phyloP scores from a whole-genome alignment of 257 asterid species.

The Thymus mandschuricus region DNA sequence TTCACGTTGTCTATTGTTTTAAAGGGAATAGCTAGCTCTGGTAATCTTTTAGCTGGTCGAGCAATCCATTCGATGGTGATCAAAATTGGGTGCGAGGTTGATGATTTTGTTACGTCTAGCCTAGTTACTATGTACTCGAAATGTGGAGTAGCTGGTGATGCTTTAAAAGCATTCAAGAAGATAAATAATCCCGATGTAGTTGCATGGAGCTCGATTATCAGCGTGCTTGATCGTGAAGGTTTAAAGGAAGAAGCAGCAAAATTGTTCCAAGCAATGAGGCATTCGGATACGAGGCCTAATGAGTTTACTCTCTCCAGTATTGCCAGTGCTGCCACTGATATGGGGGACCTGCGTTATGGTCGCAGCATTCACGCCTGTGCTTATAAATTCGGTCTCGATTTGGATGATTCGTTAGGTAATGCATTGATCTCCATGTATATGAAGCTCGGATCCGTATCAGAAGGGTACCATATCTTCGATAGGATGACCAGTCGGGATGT shows the following conservation, averaged over 20 bases:
- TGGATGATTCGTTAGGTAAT: conserved; percentile 61
- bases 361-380: conserved; percentile 80
- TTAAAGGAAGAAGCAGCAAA: conserved; percentile 64
- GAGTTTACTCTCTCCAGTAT: conserved; percentile 73
- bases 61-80: conserved; percentile 67
- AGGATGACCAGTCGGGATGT: conserved; percentile 56
- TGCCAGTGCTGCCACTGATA: conserved; percentile 64
- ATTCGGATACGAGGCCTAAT: conserved; percentile 66
- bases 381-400: conserved; percentile 59
- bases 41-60: conserved; percentile 53
- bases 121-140: conserved; percentile 82
- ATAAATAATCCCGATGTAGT: conserved; percentile 71
- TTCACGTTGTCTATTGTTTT: conserved; percentile 74
- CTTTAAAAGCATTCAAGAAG: conserved; percentile 59
- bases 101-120: conserved; percentile 72
- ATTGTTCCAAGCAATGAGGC: conserved; percentile 62
- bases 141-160: conserved; percentile 62
- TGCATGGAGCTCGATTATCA: conserved; percentile 77
- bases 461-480: conserved; percentile 56
- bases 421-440: conserved; percentile 82
- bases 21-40: conserved; percentile 66
- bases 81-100: conserved; percentile 60
- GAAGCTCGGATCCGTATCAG: conserved; percentile 57
- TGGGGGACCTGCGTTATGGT: conserved; percentile 56
- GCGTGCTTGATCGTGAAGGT: conserved; percentile 78